Base-by-base conservation (phyloP, 495 filamentous ascomycete species). In the Lophium mytilinum region DNA sequence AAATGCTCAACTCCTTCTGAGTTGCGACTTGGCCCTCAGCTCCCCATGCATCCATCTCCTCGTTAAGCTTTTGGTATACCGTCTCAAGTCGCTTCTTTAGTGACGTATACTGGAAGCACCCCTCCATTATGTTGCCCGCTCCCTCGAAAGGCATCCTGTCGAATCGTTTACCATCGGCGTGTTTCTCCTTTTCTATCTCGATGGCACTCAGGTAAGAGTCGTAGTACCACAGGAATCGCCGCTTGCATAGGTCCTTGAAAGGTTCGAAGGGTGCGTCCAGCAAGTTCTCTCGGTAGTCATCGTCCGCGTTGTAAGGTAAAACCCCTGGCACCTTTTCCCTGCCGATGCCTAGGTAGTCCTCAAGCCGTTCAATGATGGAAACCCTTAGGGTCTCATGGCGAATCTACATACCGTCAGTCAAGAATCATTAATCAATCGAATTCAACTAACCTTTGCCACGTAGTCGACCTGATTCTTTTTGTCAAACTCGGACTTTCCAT, bases 201-300 rank as follows among this genome's bases (percentile, higher is more conserved):
- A 95, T 85, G 7, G 84, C 78, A 9, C 76, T 70, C 19, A 91
- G 72, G 68, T 97, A 98, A 11, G 83, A 85, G 43, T 94, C 87
- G 65, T 89, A 90, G 68, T 98, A 97, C 93, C 94, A 97, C 14
- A 98, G 71, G 69, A 97, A 96, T 0, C 91, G 83, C 45, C 87
- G 83, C 71, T 97, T 98, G 77, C 84, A 88, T 9, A 94, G 74
- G 62, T 98, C 94, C 54, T 82, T 83, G 75, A 97, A 97, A 0
- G 89, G 87, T 55, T 90, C 84, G 68, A 86, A 88, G 10, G 69
- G 69, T 0, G 72, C 60, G 36, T 83, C 81, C 41, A 80, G 75
- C n/a, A 69, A 53, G 33, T 76, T 62, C 73, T 74, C 62, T 80
- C 77, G 30, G 9, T 78, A 75, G 14, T 77, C 74, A 21, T 79